Conservation (phyloP, 164 flowering plant species). For the Sedum album region DNA sequence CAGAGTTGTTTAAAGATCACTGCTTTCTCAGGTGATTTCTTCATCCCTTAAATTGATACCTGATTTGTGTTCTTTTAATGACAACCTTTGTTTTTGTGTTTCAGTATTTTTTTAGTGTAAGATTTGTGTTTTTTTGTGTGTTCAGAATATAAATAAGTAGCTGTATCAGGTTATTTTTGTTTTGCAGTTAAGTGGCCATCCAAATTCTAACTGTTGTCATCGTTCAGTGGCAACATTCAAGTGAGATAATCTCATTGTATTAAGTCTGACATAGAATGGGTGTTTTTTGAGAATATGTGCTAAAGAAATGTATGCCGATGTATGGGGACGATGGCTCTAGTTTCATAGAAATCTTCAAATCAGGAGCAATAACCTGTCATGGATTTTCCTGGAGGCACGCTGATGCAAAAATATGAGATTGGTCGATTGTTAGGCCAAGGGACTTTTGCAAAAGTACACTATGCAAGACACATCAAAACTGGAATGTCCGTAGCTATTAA, state of each 20-base stretch:
- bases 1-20: too few species aligned
- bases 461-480: slow-evolving; percentile 1
- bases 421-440: neutral
- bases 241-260: neutral
- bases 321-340: neutral
- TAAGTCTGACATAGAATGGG: too few species aligned
- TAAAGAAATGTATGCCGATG: too few species aligned
- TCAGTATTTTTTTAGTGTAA: too few species aligned
- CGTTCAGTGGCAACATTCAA: too few species aligned
- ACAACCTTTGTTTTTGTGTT: too few species aligned
- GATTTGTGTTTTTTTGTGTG: too few species aligned
- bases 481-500: slow-evolving; percentile 8
- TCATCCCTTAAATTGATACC: too few species aligned
- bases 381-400: slow-evolving; percentile 1
- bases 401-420: neutral
- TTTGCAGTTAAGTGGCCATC: neutral
- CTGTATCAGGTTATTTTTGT: too few species aligned
- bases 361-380: neutral
- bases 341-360: neutral
- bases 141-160: too few species aligned
- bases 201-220: neutral
- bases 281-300: neutral
- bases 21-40: too few species aligned
- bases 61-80: too few species aligned
- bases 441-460: slow-evolving; percentile 3